Base-by-base conservation (phyloP, 2,329 filamentous ascomycete species). In the Apiospora rasikravindrae region DNA sequence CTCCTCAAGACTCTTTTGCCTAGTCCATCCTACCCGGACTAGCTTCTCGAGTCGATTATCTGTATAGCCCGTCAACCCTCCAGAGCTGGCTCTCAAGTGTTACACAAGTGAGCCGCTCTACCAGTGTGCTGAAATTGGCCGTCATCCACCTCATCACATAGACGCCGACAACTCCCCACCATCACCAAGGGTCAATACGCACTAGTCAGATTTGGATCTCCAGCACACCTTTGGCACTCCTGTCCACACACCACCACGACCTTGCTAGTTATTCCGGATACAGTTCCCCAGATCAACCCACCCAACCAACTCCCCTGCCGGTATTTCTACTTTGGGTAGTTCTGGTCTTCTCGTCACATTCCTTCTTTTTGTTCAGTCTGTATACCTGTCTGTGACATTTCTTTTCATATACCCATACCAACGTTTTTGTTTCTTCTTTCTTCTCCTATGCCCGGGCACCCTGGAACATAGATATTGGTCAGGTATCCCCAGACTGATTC, bases 371-470 rank as follows among this genome's bases (percentile, higher is more conserved):
- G 57, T 40, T 64, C 57, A 64, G 57, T 64, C 19, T 47, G 24
- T 64, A 45, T 40, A 64, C 51, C n/a, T 45, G 51, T 70, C 57
- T 70, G 69, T 61, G 69, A 49, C 69, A 70, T 57, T 57, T n/a
- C 24, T 29, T 57, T 47, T 33, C 24, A 64, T 70, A 37, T 68
- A 68, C 44, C 66, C 66, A 26, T 29, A 45, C 40, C 33, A 64
- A 33, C 57, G 29, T 64, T 40, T 40, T 64, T 64, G 19, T 6
- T 64, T 40, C 33, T n/a, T 64, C 57, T 37, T 64, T 64, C 57
- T 40, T 40, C 13, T 19, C 33, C 33, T 14, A 40, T 10, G 57
- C 19, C 19, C 33, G 8, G 57, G 19, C 33, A 40, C 8, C 33
- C 33, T 64, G 57, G 57, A 64, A 64, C 57, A 37, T 13, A 40